Base-by-base conservation (phyloP, 495 filamentous ascomycete species). In the Penicillium silybi region DNA sequence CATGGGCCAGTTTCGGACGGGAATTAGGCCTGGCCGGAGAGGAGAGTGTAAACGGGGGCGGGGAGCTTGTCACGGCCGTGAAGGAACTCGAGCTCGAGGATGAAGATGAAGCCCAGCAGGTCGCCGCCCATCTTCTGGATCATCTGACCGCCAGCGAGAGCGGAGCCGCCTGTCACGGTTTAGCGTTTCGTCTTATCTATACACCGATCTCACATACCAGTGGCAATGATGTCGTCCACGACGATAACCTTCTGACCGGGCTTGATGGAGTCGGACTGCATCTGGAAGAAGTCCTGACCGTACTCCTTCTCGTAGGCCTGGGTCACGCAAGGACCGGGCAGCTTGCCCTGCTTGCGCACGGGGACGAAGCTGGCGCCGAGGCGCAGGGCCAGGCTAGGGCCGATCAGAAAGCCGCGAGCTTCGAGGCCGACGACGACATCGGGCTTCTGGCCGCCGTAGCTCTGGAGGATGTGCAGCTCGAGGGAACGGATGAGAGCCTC, bases 191-290 rank as follows among this genome's bases (percentile, higher is more conserved):
- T 39, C 18, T 16, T 19, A 6, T 7, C 18, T 39, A 11, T 18
- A 16, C 35, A 39, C 2, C 4, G 37, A 19, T 18, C n/a, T 8
- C 9, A 16, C 85, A 67, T 78, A 95, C 93, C 93, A 54, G 93
- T 99, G 29, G 93, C 93, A 71, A 99, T 97, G 61, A 99, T 92
- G 67, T 99, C 93, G 66, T 99, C 93, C 38, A 99, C 87, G 44
- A 99, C 79, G 53, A 99, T 70, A 17, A 96, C 92, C 65, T 83
- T 86, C 79, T 96, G 89, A 17, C 92, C 95, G 35, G 81, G 78
- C 77, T 88, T 87, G 63, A 97, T 84, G 11, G 84, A 83, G 68
- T 85, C 90, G 45, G 72, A 73, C 75, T 99, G 95, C 75, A 97
- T 95, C 80, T 97, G 87, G 76, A 99, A 97, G 66, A 84, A 88